phyloP scores from a whole-genome alignment of 768 basidiomycete species.

The Omphalotus guepiniiformis region DNA sequence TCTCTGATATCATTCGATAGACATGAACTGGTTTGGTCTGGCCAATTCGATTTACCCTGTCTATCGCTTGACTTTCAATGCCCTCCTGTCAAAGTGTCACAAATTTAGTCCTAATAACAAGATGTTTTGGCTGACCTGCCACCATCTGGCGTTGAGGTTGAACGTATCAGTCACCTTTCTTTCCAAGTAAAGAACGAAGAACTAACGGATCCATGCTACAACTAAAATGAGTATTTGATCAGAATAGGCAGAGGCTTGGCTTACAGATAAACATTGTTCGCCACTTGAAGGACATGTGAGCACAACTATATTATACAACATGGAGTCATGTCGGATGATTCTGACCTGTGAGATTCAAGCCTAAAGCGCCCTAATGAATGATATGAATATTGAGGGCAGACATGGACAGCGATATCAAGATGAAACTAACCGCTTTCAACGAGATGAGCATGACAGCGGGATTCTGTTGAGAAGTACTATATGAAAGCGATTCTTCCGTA shows the following conservation, averaged over 20 bases:
- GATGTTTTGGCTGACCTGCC: constrained; percentile 45
- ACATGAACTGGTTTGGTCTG: constrained; percentile 82
- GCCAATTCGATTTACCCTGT: constrained; percentile 80
- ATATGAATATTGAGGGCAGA: no score
- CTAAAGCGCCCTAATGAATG: constrained; percentile 65
- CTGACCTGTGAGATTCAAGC: constrained; percentile 71
- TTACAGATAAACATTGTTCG: constrained; percentile 82
- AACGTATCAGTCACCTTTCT: neutral
- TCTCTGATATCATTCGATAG: constrained; percentile 85
- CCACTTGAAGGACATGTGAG: constrained; percentile 35
- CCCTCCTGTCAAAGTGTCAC: constrained; percentile 48
- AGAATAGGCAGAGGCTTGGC: constrained; percentile 19
- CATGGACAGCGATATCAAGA: neutral
- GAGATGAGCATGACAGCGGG: constrained; percentile 86
- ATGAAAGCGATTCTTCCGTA: constrained; percentile 3
- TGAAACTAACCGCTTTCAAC: constrained; percentile 56
- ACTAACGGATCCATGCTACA: constrained; percentile 80
- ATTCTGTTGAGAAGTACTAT: constrained; percentile 30
- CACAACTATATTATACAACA: neutral
- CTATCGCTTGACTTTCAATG: constrained; percentile 82
- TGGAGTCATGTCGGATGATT: neutral
- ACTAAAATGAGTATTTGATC: constrained; percentile 9
- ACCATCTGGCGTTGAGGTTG: constrained; percentile 50
- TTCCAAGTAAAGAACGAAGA: neutral
- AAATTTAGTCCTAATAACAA: neutral